Base-by-base conservation (phyloP, 164 flowering plant species). In the Nymphaea colorata region DNA sequence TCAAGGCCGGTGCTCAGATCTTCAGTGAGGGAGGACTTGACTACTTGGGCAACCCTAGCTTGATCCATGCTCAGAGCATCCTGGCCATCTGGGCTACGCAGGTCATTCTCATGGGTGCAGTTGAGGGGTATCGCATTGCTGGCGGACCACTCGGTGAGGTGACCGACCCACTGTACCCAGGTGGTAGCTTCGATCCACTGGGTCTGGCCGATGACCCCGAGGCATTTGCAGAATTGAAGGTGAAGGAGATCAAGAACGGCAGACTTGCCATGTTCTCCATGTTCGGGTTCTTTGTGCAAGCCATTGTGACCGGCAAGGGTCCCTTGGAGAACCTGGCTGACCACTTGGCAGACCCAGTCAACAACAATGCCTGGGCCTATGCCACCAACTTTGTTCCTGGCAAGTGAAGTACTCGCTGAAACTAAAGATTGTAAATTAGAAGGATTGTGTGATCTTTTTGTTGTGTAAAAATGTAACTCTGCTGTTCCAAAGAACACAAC, bases 21-120 rank as follows among this genome's bases (percentile, higher is more conserved):
- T 71, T 71, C 36, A 71, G 73, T 42, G 73, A 71, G 73, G 73
- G 73, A 59, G 73, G 73, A 15, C 57, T 71, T 43, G 73, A 71
- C 68, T 70, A 70, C 64, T 44, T 70, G 63, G 73, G 73, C 15
- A 70, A 70, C 73, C 73, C 73, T 7, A 70, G 64, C 73, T 45
- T 70, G 68, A 53, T 70, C 5, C 73, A 70, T 17, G 73, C 73
- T 4, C 73, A 70, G 68, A 70, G 73, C 73, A 70, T 70, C 43
- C 59, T 70, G 41, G 73, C 73, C 59, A 70, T 70, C 42, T 71
- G 73, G 73, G 73, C 73, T 44, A 4, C 59, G 3, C 73, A 71
- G 47, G 73, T 71, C 43, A 45, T 71, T 42, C 59, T 71, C 3
- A 71, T 71, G 73, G 73, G 73, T 4, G 73, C 73, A 6, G 73